Evolutionary conservation across 164 flowering plant species (phyloP).

Genomic region (Kalanchoe fedtschenkoi): DNA sequence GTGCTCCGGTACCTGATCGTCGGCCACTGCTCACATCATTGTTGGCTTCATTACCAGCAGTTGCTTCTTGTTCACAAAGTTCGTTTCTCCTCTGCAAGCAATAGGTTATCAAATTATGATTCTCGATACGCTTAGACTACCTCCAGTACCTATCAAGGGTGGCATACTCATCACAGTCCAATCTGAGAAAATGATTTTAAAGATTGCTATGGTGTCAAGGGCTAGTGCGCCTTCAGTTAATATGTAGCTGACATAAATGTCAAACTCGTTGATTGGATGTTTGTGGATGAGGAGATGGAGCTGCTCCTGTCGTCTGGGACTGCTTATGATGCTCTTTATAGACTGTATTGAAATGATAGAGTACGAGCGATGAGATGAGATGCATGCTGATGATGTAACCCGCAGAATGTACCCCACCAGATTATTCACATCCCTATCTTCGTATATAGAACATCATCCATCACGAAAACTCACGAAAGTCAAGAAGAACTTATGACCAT

Average conservation of each 20-base stretch:
- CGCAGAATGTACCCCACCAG: slow-evolving; percentile 16
- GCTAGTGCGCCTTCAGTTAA: slow-evolving; percentile 31
- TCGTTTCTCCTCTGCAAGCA: neutral
- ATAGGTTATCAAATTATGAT: neutral
- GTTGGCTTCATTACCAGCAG: slow-evolving; percentile 27
- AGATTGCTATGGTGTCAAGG: slow-evolving; percentile 23
- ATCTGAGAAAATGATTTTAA: slow-evolving; percentile 28
- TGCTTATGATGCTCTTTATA: neutral
- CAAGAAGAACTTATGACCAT: slow-evolving; percentile 19
- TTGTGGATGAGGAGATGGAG: slow-evolving; percentile 6
- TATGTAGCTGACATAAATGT: slow-evolving; percentile 27
- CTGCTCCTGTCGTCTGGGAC: neutral
- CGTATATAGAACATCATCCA: slow-evolving; percentile 39
- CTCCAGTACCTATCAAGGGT: neutral
- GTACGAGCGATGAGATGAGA: slow-evolving; percentile 11
- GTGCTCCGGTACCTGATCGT: slow-evolving; percentile 30
- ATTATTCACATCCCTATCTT: slow-evolving; percentile 19
- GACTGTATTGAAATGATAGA: slow-evolving; percentile 12
- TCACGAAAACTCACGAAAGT: slow-evolving; percentile 29
- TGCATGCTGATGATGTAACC: slow-evolving; percentile 7
- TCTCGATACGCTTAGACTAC: neutral
- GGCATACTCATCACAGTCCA: slow-evolving; percentile 18
- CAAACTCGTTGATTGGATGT: slow-evolving; percentile 1
- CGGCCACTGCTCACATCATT: slow-evolving; percentile 28
- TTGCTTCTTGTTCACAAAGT: slow-evolving; percentile 7